These are phyloP conservation scores for Talaromyces wortmannii DNA, from an alignment of 495 filamentous ascomycete species.

Conservation along the genomic window DNA sequence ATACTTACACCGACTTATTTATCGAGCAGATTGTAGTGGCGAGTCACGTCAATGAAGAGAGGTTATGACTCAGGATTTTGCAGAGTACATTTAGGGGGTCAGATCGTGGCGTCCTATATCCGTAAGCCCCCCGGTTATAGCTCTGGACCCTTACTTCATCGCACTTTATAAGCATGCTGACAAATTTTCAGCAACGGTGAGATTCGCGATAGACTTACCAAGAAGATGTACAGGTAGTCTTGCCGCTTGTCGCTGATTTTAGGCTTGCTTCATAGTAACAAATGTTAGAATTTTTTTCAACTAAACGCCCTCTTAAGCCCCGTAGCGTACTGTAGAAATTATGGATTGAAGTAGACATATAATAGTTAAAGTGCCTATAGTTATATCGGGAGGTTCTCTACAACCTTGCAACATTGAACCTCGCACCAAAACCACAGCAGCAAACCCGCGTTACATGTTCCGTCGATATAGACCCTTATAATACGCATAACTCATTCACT, in stretches of 20 bases:
- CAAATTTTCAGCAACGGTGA: too few species aligned
- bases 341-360: too few species aligned
- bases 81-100: background rate
- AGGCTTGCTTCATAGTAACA: too few species aligned
- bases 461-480: background rate
- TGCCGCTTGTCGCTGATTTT: too few species aligned
- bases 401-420: background rate
- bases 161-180: background rate
- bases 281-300: too few species aligned
- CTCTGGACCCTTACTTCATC: background rate
- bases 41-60: background rate
- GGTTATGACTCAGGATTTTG: background rate
- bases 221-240: too few species aligned
- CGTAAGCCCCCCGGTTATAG: constrained; percentile 1
- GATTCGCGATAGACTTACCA: too few species aligned
- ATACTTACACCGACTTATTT: background rate
- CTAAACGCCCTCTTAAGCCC: too few species aligned
- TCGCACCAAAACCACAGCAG: background rate
- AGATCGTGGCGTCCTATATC: background rate
- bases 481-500: background rate
- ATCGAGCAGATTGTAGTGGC: background rate
- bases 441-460: background rate
- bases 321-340: too few species aligned
- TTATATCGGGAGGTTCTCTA: background rate
- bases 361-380: too few species aligned